phyloP scores from a whole-genome alignment of 257 asterid genomes.

The Salvia splendens region DNA sequence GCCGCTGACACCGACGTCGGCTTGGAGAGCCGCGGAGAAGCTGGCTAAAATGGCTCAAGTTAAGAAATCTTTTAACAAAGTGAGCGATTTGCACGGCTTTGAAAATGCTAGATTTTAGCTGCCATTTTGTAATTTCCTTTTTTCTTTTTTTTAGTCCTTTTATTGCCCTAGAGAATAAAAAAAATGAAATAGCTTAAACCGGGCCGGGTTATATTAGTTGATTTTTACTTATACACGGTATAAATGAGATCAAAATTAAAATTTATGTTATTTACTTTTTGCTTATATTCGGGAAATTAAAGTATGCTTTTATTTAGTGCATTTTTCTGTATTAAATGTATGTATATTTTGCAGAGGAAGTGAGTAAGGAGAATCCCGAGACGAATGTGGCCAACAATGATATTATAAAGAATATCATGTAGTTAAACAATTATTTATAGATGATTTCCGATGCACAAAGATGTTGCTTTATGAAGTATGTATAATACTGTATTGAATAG shows the following conservation, averaged over 20 bases:
- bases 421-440: background rate
- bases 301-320: background rate
- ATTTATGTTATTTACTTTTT: background rate
- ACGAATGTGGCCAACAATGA: constrained; percentile 18
- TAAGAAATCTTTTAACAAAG: constrained; percentile 53
- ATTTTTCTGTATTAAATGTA: background rate
- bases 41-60: constrained; percentile 51
- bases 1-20: constrained; percentile 77
- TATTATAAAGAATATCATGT: background rate
- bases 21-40: constrained; percentile 78
- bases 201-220: background rate
- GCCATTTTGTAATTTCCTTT: background rate
- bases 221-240: constrained; percentile 10
- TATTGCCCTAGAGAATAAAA: background rate
- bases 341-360: background rate
- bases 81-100: constrained; percentile 79
- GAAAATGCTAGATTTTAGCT: constrained; percentile 84
- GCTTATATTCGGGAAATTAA: background rate
- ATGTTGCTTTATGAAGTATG: background rate
- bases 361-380: background rate
- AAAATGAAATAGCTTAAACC: too few relatives aligned
- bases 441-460: background rate
- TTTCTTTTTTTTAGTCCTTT: background rate
- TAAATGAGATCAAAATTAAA: background rate
- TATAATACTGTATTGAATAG: background rate